Percentiles rank a stretch among this genome's conserved stretches.
phyloP scores from a whole-genome alignment of 2,329 filamentous ascomycete species.

The Alternaria novae-zelandiae region DNA sequence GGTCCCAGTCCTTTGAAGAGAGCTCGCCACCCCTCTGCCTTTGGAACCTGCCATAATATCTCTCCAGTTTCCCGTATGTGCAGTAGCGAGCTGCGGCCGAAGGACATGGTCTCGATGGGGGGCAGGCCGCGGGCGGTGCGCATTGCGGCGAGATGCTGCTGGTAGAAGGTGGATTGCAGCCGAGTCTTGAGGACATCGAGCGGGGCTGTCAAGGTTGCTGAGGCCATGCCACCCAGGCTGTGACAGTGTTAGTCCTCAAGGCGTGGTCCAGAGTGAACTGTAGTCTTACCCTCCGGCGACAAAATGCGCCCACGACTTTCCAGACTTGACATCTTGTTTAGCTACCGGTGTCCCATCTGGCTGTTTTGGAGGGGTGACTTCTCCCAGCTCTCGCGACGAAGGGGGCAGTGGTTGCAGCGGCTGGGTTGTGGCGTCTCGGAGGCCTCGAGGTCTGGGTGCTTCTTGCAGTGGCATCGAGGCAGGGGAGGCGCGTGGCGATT shows the following conservation, averaged over 20 bases:
- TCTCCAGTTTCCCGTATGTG: constrained; percentile 87
- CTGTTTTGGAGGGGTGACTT: constrained; percentile 57
- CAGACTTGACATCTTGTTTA: constrained; percentile 52
- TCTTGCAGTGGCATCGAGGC: constrained; percentile 47
- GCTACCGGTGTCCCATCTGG: constrained; percentile 50
- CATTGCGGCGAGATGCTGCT: constrained; percentile 75
- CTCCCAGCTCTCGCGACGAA: constrained; percentile 69
- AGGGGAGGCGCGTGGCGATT: constrained; percentile 15
- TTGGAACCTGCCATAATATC: constrained; percentile 81
- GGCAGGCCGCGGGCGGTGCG: constrained; percentile 64
- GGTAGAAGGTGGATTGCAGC: constrained; percentile 93
- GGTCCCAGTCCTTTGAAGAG: constrained; percentile 93
- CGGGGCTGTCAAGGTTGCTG: constrained; percentile 89
- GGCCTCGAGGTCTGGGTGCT: constrained; percentile 35
- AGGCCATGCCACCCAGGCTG: constrained; percentile 87
- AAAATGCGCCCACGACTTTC: constrained; percentile 89
- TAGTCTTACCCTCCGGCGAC: constrained; percentile 79
- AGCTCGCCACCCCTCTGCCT: constrained; percentile 80
- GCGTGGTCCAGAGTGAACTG: constrained; percentile 28
- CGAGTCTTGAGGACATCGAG: constrained; percentile 94
- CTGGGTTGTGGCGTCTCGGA: constrained; percentile 34
- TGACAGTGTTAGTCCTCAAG: constrained; percentile 21
- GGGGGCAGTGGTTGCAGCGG: constrained; percentile 38
- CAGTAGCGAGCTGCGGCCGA: constrained; percentile 69
- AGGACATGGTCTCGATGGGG: constrained; percentile 65